Percentiles rank a stretch among this genome's conserved stretches.
These are phyloP conservation scores for Wickerhamiella pararugosa DNA, from an alignment of 1,139 yeast genomes.

Conservation along the genomic window DNA sequence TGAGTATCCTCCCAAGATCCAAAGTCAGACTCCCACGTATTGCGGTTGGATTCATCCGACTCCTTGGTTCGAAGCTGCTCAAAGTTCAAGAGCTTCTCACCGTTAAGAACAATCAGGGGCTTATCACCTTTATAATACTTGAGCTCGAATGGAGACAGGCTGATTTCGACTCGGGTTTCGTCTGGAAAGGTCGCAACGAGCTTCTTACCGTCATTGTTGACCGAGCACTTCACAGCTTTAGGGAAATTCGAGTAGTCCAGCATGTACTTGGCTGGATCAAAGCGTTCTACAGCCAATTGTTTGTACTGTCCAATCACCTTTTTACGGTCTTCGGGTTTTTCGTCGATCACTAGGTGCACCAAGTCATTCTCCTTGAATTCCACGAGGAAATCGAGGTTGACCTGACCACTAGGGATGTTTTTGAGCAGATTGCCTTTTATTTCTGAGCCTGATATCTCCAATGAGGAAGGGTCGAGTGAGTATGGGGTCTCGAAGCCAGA, in stretches of 20 bases:
- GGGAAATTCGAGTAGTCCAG: conserved; percentile 7
- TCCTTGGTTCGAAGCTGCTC: conserved; percentile 51
- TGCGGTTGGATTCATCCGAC: conserved; percentile 12
- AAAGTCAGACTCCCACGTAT: conserved; percentile 16
- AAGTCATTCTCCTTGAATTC: conserved; percentile 12
- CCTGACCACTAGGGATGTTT: conserved; percentile 3
- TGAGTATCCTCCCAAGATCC: conserved; percentile 26
- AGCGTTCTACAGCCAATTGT: conserved; percentile 14
- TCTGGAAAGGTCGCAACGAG: conserved; percentile 31
- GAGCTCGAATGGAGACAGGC: conserved; percentile 38
- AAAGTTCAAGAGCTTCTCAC: conserved; percentile 49
- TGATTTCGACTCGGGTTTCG: conserved; percentile 28
- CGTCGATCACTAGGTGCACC: conserved; percentile 14
- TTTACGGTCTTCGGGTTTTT: conserved; percentile 7
- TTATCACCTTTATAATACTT: conserved; percentile 32
- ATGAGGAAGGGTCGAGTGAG: conserved; percentile 24
- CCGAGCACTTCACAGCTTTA: conserved; percentile 8
- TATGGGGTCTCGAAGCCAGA: conserved; percentile 35
- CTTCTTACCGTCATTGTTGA: conserved; percentile 12
- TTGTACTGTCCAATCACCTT: conserved; percentile 17
- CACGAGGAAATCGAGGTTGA: conserved; percentile 12
- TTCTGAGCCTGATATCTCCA: background rate
- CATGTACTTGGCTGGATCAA: conserved; percentile 11
- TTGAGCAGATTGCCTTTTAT: conserved; percentile 5
- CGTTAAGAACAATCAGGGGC: conserved; percentile 47